phyloP scores from a whole-genome alignment of 169 alveolate genomes.

The Plasmodium inui region DNA sequence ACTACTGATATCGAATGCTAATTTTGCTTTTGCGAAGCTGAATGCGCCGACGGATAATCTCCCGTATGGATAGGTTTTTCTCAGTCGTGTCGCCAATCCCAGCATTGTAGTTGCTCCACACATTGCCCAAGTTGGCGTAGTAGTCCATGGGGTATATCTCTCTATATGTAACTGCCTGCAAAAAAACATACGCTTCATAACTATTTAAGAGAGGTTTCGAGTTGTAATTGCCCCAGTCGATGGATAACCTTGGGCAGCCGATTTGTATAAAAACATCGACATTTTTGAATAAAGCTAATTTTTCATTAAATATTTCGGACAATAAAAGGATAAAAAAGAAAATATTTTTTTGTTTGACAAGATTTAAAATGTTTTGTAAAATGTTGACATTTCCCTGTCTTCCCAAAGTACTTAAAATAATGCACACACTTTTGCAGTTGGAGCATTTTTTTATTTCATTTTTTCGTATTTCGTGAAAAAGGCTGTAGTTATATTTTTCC shows the following conservation, averaged over 20 bases:
- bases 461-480: conserved; percentile 90
- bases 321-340: conserved; percentile 74
- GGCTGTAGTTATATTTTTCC: conserved; percentile 90
- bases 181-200: conserved; percentile 97
- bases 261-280: conserved; percentile 89
- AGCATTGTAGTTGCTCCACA: conserved; percentile 90
- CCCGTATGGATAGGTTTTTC: conserved; percentile 48
- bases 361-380: conserved; percentile 71
- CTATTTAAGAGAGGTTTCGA: conserved; percentile 95
- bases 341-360: conserved; percentile 64
- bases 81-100: conserved; percentile 52
- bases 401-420: conserved; percentile 88
- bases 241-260: conserved; percentile 99
- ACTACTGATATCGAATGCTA: conserved; percentile 46
- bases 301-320: conserved; percentile 84
- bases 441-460: conserved; percentile 85
- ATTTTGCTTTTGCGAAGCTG: conserved; percentile 42
- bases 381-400: conserved; percentile 88
- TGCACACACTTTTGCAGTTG: conserved; percentile 77
- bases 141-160: conserved; percentile 92
- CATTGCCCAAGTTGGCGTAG: conserved; percentile 91
- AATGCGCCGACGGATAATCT: conserved; percentile 48
- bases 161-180: conserved; percentile 83
- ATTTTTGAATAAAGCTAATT: conserved; percentile 75
- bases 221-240: conserved; percentile 98